Evolutionary conservation across 495 filamentous ascomycete species (phyloP).

Genomic region (Talaromyces liani): DNA sequence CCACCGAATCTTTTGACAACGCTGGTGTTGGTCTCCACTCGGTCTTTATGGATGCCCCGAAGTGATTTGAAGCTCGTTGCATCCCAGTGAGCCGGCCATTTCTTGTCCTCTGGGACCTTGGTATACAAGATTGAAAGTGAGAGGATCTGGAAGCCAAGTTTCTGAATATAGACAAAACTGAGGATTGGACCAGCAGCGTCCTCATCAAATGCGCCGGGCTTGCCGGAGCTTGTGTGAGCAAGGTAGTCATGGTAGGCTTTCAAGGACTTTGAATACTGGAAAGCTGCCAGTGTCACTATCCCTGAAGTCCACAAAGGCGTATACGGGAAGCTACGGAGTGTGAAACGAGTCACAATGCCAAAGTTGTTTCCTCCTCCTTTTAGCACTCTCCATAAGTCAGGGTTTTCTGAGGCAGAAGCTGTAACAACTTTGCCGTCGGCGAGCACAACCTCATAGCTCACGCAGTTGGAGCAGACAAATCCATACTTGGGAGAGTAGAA

Average conservation of each 20-base stretch:
- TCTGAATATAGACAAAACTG: conserved; percentile 24
- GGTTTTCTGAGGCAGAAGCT: conserved; percentile 28
- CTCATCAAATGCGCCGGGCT: conserved; percentile 13
- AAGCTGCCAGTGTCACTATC: conserved; percentile 6
- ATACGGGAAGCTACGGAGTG: conserved; percentile 21
- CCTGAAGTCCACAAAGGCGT: conserved; percentile 11
- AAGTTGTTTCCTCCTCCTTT: conserved; percentile 38
- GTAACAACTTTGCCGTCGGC: conserved; percentile 46
- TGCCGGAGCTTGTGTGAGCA: conserved; percentile 4
- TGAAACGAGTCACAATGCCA: conserved; percentile 43
- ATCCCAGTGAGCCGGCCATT: conserved; percentile 54
- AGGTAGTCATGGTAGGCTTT: conserved; percentile 9
- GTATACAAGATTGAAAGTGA: conserved; percentile 67
- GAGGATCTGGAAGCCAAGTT: conserved; percentile 53
- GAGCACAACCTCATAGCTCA: conserved; percentile 49
- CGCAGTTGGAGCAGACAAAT: conserved; percentile 13
- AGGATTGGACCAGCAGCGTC: conserved; percentile 25
- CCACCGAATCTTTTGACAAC: conserved; percentile 18
- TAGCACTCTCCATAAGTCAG: conserved; percentile 47
- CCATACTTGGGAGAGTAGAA: conserved; percentile 17
- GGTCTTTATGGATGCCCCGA: conserved; percentile 23
- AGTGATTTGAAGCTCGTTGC: conserved; percentile 25
- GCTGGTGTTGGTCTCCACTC: conserved; percentile 22
- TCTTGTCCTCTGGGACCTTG: conserved; percentile 45
- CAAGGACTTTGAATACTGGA: conserved; percentile 6